Percentiles rank a stretch among this genome's conserved stretches.
These are phyloP conservation scores for Calonectria pauciramosa DNA, from an alignment of 2,329 filamentous ascomycete genomes.

Conservation along the genomic window DNA sequence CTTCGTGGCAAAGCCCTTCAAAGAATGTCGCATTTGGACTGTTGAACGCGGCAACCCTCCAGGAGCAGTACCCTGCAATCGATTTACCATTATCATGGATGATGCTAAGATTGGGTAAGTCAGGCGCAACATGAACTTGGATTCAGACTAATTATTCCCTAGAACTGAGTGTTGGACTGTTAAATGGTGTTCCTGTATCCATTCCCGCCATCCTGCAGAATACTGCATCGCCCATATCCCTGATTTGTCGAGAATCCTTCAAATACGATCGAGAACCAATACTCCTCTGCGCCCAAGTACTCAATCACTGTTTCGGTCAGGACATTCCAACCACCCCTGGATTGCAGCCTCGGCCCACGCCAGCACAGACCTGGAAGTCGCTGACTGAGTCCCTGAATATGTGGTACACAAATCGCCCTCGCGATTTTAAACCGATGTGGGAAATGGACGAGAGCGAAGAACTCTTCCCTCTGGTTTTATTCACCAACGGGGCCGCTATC, in stretches of 20 bases:
- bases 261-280: slow-evolving; percentile 45
- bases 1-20: slow-evolving; percentile 39
- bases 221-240: slow-evolving; percentile 33
- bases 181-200: slow-evolving; percentile 42
- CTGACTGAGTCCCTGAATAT: slow-evolving; percentile 48
- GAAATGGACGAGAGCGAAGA: slow-evolving; percentile 49
- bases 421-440: slow-evolving; percentile 51
- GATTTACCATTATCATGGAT: slow-evolving; percentile 42
- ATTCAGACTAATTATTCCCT: background rate
- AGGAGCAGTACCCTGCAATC: slow-evolving; percentile 31
- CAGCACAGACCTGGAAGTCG: slow-evolving; percentile 47
- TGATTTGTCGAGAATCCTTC: slow-evolving; percentile 36
- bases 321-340: slow-evolving; percentile 24
- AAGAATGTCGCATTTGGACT: slow-evolving; percentile 29
- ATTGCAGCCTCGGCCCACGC: slow-evolving; percentile 27
- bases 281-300: slow-evolving; percentile 51
- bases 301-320: slow-evolving; percentile 48
- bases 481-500: slow-evolving; percentile 56
- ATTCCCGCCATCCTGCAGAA: slow-evolving; percentile 42
- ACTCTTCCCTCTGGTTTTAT: slow-evolving; percentile 53
- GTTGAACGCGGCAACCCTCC: slow-evolving; percentile 31
- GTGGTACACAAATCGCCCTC: slow-evolving; percentile 51
- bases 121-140: no score
- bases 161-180: slow-evolving; percentile 48
- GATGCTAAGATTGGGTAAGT: slow-evolving; percentile 46